Evolutionary conservation across 257 asterid species (phyloP), one percentile per base, ranked within the genome.

Genomic region (Nicotiana undulata): DNA sequence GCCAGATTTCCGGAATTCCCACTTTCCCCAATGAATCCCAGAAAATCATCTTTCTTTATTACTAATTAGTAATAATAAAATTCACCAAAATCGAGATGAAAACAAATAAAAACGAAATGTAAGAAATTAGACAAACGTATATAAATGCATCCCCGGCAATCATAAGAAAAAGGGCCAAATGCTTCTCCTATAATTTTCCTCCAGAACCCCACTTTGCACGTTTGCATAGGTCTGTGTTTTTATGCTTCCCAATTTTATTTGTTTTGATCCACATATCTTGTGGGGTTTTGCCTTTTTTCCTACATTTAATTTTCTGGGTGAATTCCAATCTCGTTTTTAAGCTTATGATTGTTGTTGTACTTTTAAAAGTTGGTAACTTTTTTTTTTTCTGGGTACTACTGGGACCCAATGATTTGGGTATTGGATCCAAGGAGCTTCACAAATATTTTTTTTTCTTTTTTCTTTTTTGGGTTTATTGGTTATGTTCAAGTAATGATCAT

Each of bases 1-100:
- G 76, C 86, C 84, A 79, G 58, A 75, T 68, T 80, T 79, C 77
- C 82, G 66, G 80, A 85, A 79, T 85, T 85, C 82, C 55, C 83
- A 55, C 24, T 55, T 52, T 82, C 83, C 85, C 85, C 61, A 65
- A 72, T 83, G 82, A 52, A 74, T 84, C 72, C 83, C 53, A 24
- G 77, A 66, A 77, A 65, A 40, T 65, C 85, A 82, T 81, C 81
- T 72, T 76, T 59, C 37, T 56, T 20, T 74, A 28, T 59, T 60
- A 29, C 40, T 80, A 77, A 70, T 49, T 70, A 49, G 31, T 26
- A 26, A 26, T 24, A n/a, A 37, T 8, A 66, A 4, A 18, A 8
- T 34, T 67, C 29, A 18, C 9, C 76, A 37, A 67, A 37, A 61
- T 61, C 37, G 13, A 61, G 18, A 24, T 1, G 3, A 24, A 61